phyloP scores from a whole-genome alignment of 2,329 filamentous ascomycete genomes.

The Botrytis byssoidea region DNA sequence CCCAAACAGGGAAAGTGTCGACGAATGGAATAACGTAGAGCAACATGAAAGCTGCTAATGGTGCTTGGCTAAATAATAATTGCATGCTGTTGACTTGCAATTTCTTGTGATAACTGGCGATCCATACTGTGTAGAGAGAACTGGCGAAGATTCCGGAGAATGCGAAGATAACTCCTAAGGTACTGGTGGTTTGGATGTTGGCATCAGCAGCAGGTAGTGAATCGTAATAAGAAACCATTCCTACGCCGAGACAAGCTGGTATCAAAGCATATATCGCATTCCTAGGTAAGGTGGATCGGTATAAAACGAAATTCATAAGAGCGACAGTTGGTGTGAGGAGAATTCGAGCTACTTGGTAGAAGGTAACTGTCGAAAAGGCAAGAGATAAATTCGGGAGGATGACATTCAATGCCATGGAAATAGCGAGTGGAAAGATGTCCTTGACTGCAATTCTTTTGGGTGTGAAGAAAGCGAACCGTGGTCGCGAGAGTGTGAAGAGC shows the following conservation, averaged over 20 bases:
- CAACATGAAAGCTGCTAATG: slow-evolving; percentile 59
- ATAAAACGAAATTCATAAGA: slow-evolving; percentile 62
- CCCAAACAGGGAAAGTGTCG: slow-evolving; percentile 60
- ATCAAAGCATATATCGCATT: slow-evolving; percentile 52
- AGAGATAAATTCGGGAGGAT: slow-evolving; percentile 67
- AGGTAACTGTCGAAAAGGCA: slow-evolving; percentile 65
- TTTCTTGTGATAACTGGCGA: slow-evolving; percentile 63
- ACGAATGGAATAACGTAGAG: slow-evolving; percentile 65
- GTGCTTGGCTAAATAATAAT: slow-evolving; percentile 66
- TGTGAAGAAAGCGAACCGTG: slow-evolving; percentile 57
- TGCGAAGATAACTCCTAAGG: slow-evolving; percentile 62
- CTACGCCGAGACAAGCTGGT: slow-evolving; percentile 63
- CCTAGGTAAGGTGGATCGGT: slow-evolving; percentile 54
- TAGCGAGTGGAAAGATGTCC: slow-evolving; percentile 61
- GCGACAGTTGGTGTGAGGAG: slow-evolving; percentile 65
- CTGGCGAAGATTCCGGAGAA: slow-evolving; percentile 63
- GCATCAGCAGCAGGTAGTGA: slow-evolving; percentile 51
- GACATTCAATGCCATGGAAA: slow-evolving; percentile 68
- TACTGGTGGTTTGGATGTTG: slow-evolving; percentile 54
- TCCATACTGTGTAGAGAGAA: slow-evolving; percentile 68
- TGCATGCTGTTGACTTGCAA: slow-evolving; percentile 68
- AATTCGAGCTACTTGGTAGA: slow-evolving; percentile 69
- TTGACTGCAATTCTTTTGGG: slow-evolving; percentile 54
- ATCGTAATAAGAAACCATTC: slow-evolving; percentile 66
- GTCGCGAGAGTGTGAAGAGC: slow-evolving; percentile 59